Evolutionary conservation across 352 stramenopile genomes (phyloP).

Genomic region (Pythium scleroteichum): DNA sequence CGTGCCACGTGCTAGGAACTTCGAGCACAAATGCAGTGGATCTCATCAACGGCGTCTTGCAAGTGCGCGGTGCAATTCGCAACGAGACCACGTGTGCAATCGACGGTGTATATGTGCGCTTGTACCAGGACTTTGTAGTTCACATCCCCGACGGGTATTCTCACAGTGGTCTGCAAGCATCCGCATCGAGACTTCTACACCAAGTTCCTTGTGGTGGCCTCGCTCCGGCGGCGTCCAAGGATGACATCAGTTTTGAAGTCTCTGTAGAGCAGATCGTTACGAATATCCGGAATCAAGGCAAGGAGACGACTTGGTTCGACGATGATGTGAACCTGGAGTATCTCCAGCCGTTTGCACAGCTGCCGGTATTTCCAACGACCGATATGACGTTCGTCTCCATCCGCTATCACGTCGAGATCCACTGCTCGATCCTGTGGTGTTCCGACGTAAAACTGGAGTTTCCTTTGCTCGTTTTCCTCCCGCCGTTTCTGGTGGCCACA

Average conservation of each 20-base stretch:
- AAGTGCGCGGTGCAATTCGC: constrained; percentile 1
- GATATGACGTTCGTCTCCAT: constrained; percentile 15
- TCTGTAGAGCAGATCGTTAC: not conserved
- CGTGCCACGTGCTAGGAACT: constrained; percentile 1
- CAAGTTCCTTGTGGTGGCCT: constrained; percentile 4
- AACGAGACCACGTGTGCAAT: constrained; percentile 14
- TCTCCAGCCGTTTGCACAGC: constrained; percentile 10
- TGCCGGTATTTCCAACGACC: constrained; percentile 4
- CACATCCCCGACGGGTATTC: constrained; percentile 10
- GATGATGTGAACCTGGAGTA: not conserved
- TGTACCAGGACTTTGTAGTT: constrained; percentile 16
- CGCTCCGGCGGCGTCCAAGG: constrained; percentile 1
- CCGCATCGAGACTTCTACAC: not conserved
- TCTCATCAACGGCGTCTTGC: not conserved
- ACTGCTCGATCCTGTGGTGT: constrained; percentile 6
- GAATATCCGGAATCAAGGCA: not conserved
- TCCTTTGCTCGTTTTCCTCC: not conserved
- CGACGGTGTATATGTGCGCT: not conserved
- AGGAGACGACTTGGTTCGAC: constrained; percentile 1
- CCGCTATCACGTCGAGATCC: constrained; percentile 13
- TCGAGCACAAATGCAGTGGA: constrained; percentile 12
- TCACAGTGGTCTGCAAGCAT: not conserved
- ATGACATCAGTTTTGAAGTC: constrained; percentile 13
- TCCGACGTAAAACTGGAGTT: constrained; percentile 10
- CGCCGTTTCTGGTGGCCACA: constrained; percentile 1